Conservation (phyloP, 441 rosid genomes). For the Sinapis alba region DNA sequence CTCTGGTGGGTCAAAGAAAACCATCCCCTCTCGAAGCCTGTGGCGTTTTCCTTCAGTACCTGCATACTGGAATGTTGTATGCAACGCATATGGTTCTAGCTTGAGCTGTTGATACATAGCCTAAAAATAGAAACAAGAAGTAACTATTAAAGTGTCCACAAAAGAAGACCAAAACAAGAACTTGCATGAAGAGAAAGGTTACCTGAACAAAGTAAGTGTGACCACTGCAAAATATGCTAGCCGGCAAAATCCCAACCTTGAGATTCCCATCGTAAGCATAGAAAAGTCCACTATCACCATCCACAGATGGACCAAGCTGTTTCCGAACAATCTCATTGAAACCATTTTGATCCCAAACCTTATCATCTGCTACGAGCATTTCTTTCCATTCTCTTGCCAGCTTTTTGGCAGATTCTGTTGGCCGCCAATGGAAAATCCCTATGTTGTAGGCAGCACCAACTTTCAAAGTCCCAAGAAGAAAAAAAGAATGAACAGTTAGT, state of each 20-base stretch:
- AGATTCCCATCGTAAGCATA: slow-evolving; percentile 96
- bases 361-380: slow-evolving; percentile 84
- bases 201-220: slow-evolving; percentile 99
- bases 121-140: slow-evolving; percentile 43
- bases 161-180: slow-evolving; percentile 19
- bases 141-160: neutral
- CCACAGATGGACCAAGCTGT: slow-evolving; percentile 93
- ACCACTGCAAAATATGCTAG: slow-evolving; percentile 95
- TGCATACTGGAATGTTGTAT: slow-evolving; percentile 98
- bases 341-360: slow-evolving; percentile 99
- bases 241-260: slow-evolving; percentile 94
- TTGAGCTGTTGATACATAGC: slow-evolving; percentile 89
- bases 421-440: slow-evolving; percentile 98
- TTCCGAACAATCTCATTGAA: slow-evolving; percentile 82
- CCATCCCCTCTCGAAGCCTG: slow-evolving; percentile 89
- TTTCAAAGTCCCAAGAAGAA: slow-evolving; percentile 40
- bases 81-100: slow-evolving; percentile 93
- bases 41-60: slow-evolving; percentile 99
- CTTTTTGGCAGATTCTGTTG: slow-evolving; percentile 81
- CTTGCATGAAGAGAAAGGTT: slow-evolving; percentile 29
- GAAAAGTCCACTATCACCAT: slow-evolving; percentile 74
- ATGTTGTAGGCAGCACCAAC: slow-evolving; percentile 95
- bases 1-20: slow-evolving; percentile 90
- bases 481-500: slow-evolving; percentile 13
- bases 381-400: slow-evolving; percentile 95